A percentile compares a stretch with the other conserved stretches of the same genome.
These are phyloP conservation scores for Collybia sordida DNA, from an alignment of 768 basidiomycete species.

Conservation along the genomic window DNA sequence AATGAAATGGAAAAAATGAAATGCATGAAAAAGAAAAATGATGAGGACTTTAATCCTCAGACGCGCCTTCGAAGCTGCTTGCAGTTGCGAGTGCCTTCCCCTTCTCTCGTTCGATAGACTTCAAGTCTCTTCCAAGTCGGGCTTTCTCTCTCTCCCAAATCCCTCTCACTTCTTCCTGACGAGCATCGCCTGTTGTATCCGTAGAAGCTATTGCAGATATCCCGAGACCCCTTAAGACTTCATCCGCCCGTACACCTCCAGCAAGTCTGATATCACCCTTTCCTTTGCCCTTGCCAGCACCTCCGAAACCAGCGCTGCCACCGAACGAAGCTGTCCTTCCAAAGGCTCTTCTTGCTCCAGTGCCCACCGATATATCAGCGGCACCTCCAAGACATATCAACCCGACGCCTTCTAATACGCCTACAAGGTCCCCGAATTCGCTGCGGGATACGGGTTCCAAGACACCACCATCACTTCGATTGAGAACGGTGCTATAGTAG, in stretches of 20 bases:
- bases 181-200: conserved; percentile 31
- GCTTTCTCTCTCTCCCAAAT: conserved; percentile 55
- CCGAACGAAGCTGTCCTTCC: conserved; percentile 61
- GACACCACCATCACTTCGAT: conserved; percentile 49
- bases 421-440: conserved; percentile 73
- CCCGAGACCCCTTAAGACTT: conserved; percentile 71
- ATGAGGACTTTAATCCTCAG: conserved; percentile 13
- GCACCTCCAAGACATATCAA: conserved; percentile 24
- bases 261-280: conserved; percentile 54
- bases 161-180: conserved; percentile 49
- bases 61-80: conserved; percentile 18
- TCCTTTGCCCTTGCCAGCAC: conserved; percentile 39
- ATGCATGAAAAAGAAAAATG: conserved; percentile 2
- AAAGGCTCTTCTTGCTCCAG: conserved; percentile 47
- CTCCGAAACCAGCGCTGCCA: conserved; percentile 31
- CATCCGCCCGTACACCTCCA: conserved; percentile 64
- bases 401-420: conserved; percentile 75
- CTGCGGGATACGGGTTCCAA: conserved; percentile 70
- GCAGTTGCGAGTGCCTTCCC: conserved; percentile 7
- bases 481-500: conserved; percentile 62
- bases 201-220: conserved; percentile 28
- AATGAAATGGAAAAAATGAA: conserved; percentile 2
- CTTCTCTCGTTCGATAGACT: conserved; percentile 24
- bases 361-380: conserved; percentile 1
- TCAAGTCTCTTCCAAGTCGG: conserved; percentile 43